Evolutionary conservation across 805 yeast species (phyloP).

Genomic region (Saturnispora kantuleensis): DNA sequence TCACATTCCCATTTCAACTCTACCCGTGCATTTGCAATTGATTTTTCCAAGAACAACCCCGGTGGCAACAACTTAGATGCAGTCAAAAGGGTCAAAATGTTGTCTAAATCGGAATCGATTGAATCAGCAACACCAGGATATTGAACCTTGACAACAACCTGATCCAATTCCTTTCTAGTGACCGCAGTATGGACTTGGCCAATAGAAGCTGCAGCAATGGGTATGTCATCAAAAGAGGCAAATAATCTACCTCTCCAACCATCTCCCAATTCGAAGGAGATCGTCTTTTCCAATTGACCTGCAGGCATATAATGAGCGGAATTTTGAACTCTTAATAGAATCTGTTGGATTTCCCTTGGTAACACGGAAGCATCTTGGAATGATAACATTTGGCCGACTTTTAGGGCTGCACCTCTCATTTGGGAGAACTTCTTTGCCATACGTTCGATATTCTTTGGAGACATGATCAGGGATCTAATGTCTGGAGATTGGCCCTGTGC

Average conservation of each 20-base stretch:
- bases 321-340: slow-evolving; percentile 79
- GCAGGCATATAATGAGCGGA: slow-evolving; percentile 96
- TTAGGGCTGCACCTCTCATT: slow-evolving; percentile 98
- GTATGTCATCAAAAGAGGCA: slow-evolving; percentile 70
- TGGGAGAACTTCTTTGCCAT: slow-evolving; percentile 80
- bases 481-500: slow-evolving; percentile 39
- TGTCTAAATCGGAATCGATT: slow-evolving; percentile 89
- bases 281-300: slow-evolving; percentile 69
- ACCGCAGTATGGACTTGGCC: slow-evolving; percentile 92
- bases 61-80: slow-evolving; percentile 84
- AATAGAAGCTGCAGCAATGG: slow-evolving; percentile 95
- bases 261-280: slow-evolving; percentile 63
- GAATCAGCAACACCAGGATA: slow-evolving; percentile 94
- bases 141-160: slow-evolving; percentile 91
- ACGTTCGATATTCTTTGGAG: slow-evolving; percentile 76
- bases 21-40: slow-evolving; percentile 84
- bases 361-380: slow-evolving; percentile 83
- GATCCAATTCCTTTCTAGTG: slow-evolving; percentile 45
- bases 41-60: slow-evolving; percentile 84
- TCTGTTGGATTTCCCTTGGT: slow-evolving; percentile 76
- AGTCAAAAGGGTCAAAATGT: slow-evolving; percentile 66
- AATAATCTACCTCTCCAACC: slow-evolving; percentile 67
- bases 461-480: slow-evolving; percentile 52
- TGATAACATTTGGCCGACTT: slow-evolving; percentile 93
- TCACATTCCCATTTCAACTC: slow-evolving; percentile 98